A percentile compares a stretch with the other conserved stretches of the same genome.
Conservation (phyloP, 2,329 filamentous ascomycete species). For the Fusarium longipes region DNA sequence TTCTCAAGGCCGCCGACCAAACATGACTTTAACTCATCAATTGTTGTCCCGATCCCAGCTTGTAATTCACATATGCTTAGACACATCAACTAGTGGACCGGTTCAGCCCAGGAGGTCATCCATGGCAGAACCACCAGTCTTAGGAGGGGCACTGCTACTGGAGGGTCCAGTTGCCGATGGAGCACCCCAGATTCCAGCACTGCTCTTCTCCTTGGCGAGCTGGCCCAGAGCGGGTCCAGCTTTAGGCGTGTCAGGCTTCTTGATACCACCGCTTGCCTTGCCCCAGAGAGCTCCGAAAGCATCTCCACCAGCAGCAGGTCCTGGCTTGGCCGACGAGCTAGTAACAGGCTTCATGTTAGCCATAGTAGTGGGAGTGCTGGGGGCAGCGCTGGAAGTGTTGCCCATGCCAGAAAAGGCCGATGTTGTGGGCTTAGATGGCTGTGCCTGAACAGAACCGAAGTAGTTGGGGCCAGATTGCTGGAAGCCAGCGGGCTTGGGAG, state of each 20-base stretch:
- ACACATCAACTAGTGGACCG: conserved; percentile 1
- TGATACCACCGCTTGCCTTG: conserved; percentile 76
- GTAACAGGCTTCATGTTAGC: conserved; percentile 62
- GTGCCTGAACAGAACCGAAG: conserved; percentile 81
- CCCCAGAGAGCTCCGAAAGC: conserved; percentile 92
- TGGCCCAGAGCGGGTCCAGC: conserved; percentile 86
- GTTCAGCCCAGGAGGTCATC: conserved; percentile 62
- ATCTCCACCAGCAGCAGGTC: conserved; percentile 73
- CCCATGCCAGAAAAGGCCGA: conserved; percentile 44
- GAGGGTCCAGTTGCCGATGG: conserved; percentile 60
- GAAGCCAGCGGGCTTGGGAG: conserved; percentile 71
- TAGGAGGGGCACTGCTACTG: conserved; percentile 44
- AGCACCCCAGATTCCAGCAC: conserved; percentile 91
- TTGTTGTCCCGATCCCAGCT: conserved; percentile 34
- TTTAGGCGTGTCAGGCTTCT: conserved; percentile 73
- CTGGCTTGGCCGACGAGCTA: conserved; percentile 62
- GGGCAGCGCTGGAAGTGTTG: conserved; percentile 48
- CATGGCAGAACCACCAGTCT: conserved; percentile 54
- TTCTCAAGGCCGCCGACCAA: conserved; percentile 25
- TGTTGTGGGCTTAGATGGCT: conserved; percentile 47
- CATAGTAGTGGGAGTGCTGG: conserved; percentile 53
- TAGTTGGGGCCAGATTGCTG: conserved; percentile 87
- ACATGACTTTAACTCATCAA: conserved; percentile 10
- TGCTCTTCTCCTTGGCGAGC: conserved; percentile 97
- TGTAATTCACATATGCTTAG: conserved; percentile 16